Evolutionary conservation across 306 rosid genomes (phyloP).

Genomic region (Prunus mume): DNA sequence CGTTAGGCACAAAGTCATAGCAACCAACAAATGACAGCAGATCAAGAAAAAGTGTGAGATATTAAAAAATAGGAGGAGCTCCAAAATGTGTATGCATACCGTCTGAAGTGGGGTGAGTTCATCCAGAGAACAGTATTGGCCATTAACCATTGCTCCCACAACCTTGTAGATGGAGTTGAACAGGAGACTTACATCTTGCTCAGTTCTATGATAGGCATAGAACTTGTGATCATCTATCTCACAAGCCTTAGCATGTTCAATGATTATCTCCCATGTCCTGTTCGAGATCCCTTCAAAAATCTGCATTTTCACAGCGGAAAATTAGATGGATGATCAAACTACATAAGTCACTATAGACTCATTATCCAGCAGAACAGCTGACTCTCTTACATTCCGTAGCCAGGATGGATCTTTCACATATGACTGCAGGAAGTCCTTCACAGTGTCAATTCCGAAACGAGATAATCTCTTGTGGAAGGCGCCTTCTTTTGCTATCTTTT

Average conservation of each 20-base stretch:
- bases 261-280: slow-evolving; percentile 39
- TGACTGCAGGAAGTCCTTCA: slow-evolving; percentile 43
- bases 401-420: slow-evolving; percentile 22
- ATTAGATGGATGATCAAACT: slow-evolving; percentile 4
- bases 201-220: background rate
- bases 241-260: slow-evolving; percentile 49
- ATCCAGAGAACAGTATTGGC: background rate
- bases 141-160: slow-evolving; percentile 4
- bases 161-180: slow-evolving; percentile 11
- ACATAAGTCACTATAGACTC: background rate
- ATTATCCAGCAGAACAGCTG: background rate
- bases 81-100: background rate
- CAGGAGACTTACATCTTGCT: background rate
- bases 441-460: slow-evolving; percentile 22
- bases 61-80: background rate
- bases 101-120: slow-evolving; percentile 16
- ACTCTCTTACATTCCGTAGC: slow-evolving; percentile 36
- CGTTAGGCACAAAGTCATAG: background rate
- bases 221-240: slow-evolving; percentile 26
- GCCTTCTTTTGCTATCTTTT: slow-evolving; percentile 50
- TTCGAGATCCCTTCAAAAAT: slow-evolving; percentile 32
- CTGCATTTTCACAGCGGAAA: slow-evolving; percentile 33
- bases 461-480: slow-evolving; percentile 28
- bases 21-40: background rate
- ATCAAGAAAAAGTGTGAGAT: background rate